These are phyloP conservation scores for Candida bentonensis DNA, from an alignment of 805 yeast genomes.

Conservation along the genomic window DNA sequence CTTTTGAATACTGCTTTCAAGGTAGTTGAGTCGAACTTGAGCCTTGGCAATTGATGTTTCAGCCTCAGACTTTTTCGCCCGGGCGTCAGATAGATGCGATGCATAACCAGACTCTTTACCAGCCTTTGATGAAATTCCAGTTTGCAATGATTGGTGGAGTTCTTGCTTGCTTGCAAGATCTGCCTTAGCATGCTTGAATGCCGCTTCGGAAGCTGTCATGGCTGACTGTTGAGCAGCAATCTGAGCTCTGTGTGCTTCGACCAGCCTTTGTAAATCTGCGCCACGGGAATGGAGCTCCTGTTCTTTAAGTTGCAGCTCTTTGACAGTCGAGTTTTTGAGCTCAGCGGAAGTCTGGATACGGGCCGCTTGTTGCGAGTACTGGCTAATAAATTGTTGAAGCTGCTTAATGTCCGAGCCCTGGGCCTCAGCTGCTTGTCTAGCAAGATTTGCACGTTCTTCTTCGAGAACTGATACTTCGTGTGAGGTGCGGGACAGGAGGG, in stretches of 20 bases:
- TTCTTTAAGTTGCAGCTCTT: conserved; percentile 35
- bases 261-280: conserved; percentile 19
- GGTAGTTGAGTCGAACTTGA: conserved; percentile 42
- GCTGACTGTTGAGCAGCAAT: conserved; percentile 26
- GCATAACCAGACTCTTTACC: conserved; percentile 63
- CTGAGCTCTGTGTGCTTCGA: conserved; percentile 8
- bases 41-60: conserved; percentile 45
- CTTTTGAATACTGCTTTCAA: conserved; percentile 17
- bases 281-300: conserved; percentile 23
- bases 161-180: conserved; percentile 55
- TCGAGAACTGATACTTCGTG: not conserved
- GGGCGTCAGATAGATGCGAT: conserved; percentile 53
- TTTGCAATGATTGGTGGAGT: conserved; percentile 61
- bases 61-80: conserved; percentile 38
- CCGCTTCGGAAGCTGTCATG: conserved; percentile 30
- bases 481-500: not conserved
- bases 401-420: not conserved
- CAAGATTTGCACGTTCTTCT: conserved; percentile 29
- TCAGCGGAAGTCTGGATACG: conserved; percentile 52
- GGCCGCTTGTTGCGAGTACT: conserved; percentile 45
- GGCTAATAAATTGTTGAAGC: not conserved
- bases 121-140: conserved; percentile 83
- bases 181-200: conserved; percentile 32
- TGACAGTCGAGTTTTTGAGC: conserved; percentile 39
- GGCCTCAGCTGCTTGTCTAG: conserved; percentile 44